A percentile compares a stretch with the other conserved stretches of the same genome.
phyloP scores from a whole-genome alignment of 2,329 filamentous ascomycete genomes.

The Acephala macrosclerotiorum region DNA sequence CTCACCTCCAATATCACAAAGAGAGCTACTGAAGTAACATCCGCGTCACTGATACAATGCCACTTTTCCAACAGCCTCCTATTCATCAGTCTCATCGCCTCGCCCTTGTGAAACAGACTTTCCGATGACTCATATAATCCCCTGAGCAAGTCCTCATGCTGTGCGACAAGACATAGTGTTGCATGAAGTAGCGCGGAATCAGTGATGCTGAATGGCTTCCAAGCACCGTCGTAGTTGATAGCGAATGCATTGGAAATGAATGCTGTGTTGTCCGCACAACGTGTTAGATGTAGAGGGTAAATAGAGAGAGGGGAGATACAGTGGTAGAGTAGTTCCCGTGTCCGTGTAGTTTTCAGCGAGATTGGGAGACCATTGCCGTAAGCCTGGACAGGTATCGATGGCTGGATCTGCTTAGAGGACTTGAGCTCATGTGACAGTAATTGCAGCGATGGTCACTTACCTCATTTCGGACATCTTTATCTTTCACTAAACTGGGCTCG shows the following conservation, averaged over 20 bases:
- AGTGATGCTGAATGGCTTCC: constrained; percentile 17
- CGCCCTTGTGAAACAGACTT: constrained; percentile 23
- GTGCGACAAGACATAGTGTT: constrained; percentile 20
- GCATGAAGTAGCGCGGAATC: constrained; percentile 21
- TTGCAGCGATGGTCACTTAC: neutral
- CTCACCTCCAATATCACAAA: constrained; percentile 7
- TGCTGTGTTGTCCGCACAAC: constrained; percentile 13
- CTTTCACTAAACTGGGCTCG: neutral
- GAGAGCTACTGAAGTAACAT: neutral
- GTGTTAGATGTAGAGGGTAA: constrained; percentile 3
- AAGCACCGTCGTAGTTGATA: constrained; percentile 18
- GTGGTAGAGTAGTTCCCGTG: constrained; percentile 19
- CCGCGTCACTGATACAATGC: constrained; percentile 9
- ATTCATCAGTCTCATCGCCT: constrained; percentile 27
- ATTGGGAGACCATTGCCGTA: constrained; percentile 14
- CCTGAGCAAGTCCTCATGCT: constrained; percentile 21
- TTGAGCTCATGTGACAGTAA: neutral
- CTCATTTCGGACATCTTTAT: neutral
- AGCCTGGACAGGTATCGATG: neutral
- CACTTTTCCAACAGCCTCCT: neutral
- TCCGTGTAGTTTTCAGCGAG: neutral
- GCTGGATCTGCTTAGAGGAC: neutral
- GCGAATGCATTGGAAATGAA: constrained; percentile 18
- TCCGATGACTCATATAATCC: constrained; percentile 15
- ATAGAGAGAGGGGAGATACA: constrained; percentile 10